Evolutionary conservation across 208 protist genomes (phyloP).

Genomic region (Angomonas deanei): DNA sequence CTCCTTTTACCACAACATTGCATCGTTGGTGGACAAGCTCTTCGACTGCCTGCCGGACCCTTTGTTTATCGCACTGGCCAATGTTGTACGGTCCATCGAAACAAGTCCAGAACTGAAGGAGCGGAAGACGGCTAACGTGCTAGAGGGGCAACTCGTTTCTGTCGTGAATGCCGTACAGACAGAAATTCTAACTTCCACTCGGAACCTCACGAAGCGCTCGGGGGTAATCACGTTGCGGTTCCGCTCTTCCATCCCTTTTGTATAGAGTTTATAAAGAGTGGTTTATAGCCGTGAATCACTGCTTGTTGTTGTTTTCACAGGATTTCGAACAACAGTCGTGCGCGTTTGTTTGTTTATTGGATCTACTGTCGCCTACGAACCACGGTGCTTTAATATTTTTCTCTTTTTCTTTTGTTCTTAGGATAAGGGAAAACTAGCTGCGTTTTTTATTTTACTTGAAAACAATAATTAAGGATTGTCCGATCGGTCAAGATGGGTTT

Average conservation of each 20-base stretch:
- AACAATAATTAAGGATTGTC: slow-evolving; percentile 25
- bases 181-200: slow-evolving; percentile 39
- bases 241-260: slow-evolving; percentile 26
- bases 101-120: background rate
- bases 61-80: slow-evolving; percentile 43
- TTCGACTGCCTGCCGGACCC: slow-evolving; percentile 52
- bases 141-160: slow-evolving; percentile 40
- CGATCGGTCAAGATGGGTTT: background rate
- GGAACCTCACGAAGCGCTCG: slow-evolving; percentile 30
- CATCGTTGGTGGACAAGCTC: slow-evolving; percentile 21
- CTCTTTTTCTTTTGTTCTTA: slow-evolving; percentile 10
- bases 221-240: slow-evolving; percentile 35
- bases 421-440: too few relatives aligned
- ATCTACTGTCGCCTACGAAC: too few relatives aligned
- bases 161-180: slow-evolving; percentile 34
- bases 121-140: slow-evolving; percentile 7
- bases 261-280: background rate
- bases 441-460: background rate
- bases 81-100: slow-evolving; percentile 18
- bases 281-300: too few relatives aligned
- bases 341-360: too few relatives aligned
- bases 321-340: too few relatives aligned
- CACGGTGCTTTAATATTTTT: too few relatives aligned
- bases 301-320: too few relatives aligned
- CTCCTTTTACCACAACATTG: slow-evolving; percentile 17